Evolutionary conservation across 192 early-diverging fungal species (phyloP).

Genomic region (Umbelopsis isabellina): DNA sequence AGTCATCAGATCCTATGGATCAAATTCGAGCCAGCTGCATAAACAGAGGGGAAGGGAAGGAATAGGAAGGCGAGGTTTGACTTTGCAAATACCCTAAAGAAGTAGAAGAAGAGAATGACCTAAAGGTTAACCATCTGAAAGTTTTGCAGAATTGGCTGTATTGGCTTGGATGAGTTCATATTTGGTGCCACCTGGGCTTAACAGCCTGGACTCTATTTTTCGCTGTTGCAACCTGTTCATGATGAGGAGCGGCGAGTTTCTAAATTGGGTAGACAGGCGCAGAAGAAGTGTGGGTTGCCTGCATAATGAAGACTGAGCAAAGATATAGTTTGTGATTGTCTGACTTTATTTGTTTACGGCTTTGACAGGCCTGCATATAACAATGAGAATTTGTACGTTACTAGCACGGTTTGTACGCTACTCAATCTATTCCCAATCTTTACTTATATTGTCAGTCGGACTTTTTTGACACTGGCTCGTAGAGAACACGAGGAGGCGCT

Average conservation of each 20-base stretch:
- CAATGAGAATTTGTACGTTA: neutral
- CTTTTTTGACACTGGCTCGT: neutral
- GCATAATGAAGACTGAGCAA: neutral
- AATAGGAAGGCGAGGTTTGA: neutral
- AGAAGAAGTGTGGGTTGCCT: neutral
- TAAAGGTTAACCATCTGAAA: neutral
- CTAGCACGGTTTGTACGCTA: conserved; percentile 1
- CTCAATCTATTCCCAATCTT: neutral
- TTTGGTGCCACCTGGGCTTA: conserved; percentile 20
- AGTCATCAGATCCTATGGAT: conserved; percentile 22
- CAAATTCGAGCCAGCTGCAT: conserved; percentile 15
- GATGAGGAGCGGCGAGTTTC: neutral
- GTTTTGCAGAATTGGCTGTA: neutral
- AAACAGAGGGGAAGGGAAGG: conserved; percentile 2
- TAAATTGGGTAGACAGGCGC: conserved; percentile 11
- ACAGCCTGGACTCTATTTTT: conserved; percentile 20
- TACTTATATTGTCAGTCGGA: neutral
- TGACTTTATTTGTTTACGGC: neutral
- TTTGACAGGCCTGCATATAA: neutral
- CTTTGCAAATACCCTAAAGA: conserved; percentile 3
- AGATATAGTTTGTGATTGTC: neutral
- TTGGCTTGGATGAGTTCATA: neutral
- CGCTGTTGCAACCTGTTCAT: neutral
- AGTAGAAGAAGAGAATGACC: neutral
- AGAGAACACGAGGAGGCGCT: conserved; percentile 17